These are phyloP conservation scores for Aureobasidium leucospermi DNA, from an alignment of 2,329 filamentous ascomycete species.

Conservation along the genomic window DNA sequence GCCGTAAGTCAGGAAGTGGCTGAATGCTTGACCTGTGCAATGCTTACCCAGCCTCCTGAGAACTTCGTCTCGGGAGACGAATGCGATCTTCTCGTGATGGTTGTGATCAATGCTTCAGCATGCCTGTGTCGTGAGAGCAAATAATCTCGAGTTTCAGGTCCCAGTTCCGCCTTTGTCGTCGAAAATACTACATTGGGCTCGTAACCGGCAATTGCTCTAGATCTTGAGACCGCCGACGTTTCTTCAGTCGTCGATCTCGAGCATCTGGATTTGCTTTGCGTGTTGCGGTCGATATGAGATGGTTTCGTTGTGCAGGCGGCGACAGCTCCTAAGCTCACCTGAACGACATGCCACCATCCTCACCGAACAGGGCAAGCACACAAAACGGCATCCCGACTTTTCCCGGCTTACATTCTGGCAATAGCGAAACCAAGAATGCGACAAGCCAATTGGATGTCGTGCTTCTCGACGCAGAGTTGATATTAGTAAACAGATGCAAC, in stretches of 20 bases:
- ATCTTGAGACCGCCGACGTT: neutral
- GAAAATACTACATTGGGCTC: neutral
- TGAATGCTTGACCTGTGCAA: neutral
- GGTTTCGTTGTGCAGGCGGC: neutral
- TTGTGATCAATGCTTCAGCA: neutral
- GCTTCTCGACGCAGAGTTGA: neutral
- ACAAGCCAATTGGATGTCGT: neutral
- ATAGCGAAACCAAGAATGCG: neutral
- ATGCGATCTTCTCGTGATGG: neutral
- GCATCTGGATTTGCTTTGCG: neutral
- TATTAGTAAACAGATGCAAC: slow-evolving; percentile 4
- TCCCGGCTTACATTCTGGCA: neutral
- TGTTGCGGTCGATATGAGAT: neutral
- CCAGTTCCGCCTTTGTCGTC: neutral
- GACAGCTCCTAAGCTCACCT: neutral
- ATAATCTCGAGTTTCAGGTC: neutral
- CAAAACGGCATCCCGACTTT: neutral
- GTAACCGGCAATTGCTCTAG: neutral
- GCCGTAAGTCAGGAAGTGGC: neutral
- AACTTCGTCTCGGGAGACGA: neutral
- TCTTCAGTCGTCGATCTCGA: neutral
- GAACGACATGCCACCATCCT: neutral
- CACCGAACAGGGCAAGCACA: neutral
- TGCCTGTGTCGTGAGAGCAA: neutral
- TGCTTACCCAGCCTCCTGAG: neutral